Evolutionary conservation across 2,329 filamentous ascomycete species (phyloP).

Genomic region (Diaporthe caulivora): DNA sequence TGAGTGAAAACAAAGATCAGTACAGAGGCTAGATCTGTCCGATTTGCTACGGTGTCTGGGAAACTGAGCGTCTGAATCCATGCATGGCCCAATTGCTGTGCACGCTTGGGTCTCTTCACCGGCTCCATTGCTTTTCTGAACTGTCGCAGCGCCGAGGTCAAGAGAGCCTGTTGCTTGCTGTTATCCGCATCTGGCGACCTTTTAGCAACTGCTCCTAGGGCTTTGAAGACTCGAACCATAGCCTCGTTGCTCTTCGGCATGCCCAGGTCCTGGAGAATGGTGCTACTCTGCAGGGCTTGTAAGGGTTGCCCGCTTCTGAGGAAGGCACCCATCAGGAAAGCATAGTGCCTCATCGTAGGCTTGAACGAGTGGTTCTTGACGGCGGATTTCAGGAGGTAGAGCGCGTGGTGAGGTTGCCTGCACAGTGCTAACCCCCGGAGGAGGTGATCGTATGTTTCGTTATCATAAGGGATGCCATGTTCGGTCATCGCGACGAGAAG

Average conservation of each 20-base stretch:
- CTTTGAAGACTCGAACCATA: conserved; percentile 57
- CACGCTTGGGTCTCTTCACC: conserved; percentile 14
- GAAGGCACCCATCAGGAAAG: conserved; percentile 66
- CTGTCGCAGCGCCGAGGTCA: conserved; percentile 50
- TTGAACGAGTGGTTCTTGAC: conserved; percentile 58
- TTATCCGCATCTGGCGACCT: conserved; percentile 14
- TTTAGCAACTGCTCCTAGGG: conserved; percentile 46
- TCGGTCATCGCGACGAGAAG: conserved; percentile 63
- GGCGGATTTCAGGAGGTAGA: conserved; percentile 60
- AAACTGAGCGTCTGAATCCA: conserved; percentile 44
- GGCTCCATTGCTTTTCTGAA: conserved; percentile 50
- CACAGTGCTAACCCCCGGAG: conserved; percentile 62
- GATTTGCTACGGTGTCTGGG: conserved; percentile 46
- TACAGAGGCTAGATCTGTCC: conserved; percentile 54
- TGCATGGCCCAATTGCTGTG: not conserved
- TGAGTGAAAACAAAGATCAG: conserved; percentile 56
- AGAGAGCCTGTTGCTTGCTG: conserved; percentile 42
- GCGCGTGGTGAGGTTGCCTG: conserved; percentile 63
- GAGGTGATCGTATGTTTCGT: conserved; percentile 63
- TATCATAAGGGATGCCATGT: conserved; percentile 60
- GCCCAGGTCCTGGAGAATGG: conserved; percentile 57
- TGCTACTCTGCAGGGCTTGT: conserved; percentile 56
- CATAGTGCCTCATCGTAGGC: conserved; percentile 62
- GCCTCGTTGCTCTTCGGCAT: conserved; percentile 58
- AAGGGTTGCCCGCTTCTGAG: conserved; percentile 58